Conservation (phyloP, 2,329 filamentous ascomycete genomes). For the Mycocentrospora acerina region DNA sequence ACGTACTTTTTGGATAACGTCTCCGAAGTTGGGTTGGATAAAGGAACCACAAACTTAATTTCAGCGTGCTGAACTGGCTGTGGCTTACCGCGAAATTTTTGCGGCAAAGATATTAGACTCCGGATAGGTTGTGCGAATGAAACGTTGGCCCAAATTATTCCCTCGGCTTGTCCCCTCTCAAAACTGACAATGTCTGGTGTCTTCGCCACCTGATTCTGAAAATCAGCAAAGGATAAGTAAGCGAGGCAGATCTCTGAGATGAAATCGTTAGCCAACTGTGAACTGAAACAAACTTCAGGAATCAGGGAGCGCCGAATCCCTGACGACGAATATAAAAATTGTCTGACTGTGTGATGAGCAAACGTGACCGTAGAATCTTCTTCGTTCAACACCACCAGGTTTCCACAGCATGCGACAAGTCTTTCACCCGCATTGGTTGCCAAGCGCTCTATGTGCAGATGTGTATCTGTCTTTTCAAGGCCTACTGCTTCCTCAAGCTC, state of each 20-base stretch:
- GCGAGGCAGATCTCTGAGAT: conserved; percentile 2
- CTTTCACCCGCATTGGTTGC: neutral
- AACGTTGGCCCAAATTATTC: neutral
- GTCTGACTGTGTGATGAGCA: too few species aligned
- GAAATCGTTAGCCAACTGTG: neutral
- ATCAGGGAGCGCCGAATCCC: neutral
- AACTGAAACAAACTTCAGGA: neutral
- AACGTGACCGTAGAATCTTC: too few species aligned
- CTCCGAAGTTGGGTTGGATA: neutral
- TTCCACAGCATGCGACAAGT: neutral
- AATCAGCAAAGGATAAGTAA: neutral
- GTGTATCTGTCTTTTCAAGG: conserved; percentile 9
- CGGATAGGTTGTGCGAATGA: neutral
- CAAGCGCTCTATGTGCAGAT: conserved; percentile 5
- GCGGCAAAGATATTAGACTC: neutral
- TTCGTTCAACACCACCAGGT: neutral
- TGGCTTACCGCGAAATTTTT: neutral
- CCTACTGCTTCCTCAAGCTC: conserved; percentile 24
- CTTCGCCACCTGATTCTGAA: neutral
- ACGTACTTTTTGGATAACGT: neutral
- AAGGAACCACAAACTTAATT: neutral
- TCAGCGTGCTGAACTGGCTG: neutral
- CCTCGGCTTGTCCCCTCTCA: neutral
- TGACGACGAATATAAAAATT: too few species aligned
- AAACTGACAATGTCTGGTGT: neutral